These are phyloP conservation scores for Codiaeum variegatum DNA, from an alignment of 441 rosid species.

Conservation along the genomic window DNA sequence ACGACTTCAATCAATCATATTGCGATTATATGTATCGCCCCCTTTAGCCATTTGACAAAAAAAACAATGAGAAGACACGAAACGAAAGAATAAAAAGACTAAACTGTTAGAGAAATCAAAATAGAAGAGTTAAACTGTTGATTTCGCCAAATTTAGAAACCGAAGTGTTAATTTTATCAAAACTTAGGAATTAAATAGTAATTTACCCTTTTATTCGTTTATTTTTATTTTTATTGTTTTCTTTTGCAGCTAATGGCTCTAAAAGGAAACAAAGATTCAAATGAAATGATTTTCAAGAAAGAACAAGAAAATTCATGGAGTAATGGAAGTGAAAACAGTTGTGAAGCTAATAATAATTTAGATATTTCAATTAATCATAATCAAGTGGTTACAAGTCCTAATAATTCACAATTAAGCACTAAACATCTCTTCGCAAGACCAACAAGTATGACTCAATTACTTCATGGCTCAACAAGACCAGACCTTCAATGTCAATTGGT, in stretches of 20 bases:
- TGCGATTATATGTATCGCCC: too few species aligned
- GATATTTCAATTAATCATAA: constrained; percentile 48
- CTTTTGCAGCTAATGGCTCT: constrained; percentile 63
- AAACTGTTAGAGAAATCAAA: too few species aligned
- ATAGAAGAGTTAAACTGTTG: too few species aligned
- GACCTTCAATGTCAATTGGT: constrained; percentile 34
- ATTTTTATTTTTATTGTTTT: too few species aligned
- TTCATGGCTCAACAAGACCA: constrained; percentile 49
- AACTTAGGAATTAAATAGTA: too few species aligned
- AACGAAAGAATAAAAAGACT: too few species aligned
- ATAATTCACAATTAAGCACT: constrained; percentile 32
- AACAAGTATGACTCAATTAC: constrained; percentile 43
- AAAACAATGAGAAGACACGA: too few species aligned
- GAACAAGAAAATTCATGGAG: constrained; percentile 71
- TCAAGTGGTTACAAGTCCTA: constrained; percentile 41
- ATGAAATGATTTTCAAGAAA: constrained; percentile 43
- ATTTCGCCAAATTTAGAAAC: too few species aligned
- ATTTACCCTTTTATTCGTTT: too few species aligned
- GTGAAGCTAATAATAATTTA: constrained; percentile 61
- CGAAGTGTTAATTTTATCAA: too few species aligned
- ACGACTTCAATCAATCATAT: too few species aligned
- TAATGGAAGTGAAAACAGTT: constrained; percentile 72
- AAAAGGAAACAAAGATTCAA: constrained; percentile 49
- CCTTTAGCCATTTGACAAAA: too few species aligned
- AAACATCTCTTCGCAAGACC: constrained; percentile 49